A percentile compares a stretch with the other conserved stretches of the same genome.
Evolutionary conservation across 257 asterid species (phyloP).

Genomic region (Nicotiana sylvestris): DNA sequence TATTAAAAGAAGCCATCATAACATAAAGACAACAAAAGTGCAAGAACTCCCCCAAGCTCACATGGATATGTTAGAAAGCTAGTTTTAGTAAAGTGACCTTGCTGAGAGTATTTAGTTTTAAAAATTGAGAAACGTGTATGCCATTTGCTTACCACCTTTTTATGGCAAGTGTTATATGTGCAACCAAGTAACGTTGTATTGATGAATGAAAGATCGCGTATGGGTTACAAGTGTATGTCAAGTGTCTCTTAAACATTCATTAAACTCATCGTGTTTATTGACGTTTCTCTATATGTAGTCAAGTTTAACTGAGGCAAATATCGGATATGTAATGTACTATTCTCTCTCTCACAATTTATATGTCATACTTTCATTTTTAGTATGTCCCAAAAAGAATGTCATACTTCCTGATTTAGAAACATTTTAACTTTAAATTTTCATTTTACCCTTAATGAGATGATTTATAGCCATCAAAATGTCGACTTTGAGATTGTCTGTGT

Average conservation of each 20-base stretch:
- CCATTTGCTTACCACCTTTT: not conserved
- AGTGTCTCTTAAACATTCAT: not conserved
- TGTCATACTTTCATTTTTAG: no score
- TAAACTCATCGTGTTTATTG: not conserved
- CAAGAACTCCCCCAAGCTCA: not conserved
- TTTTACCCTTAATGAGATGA: no score
- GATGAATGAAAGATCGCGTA: not conserved
- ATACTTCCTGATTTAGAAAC: no score
- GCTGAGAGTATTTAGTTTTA: not conserved
- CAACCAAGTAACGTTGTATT: not conserved
- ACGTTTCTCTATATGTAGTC: not conserved
- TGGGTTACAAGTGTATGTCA: not conserved
- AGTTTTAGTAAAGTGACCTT: not conserved
- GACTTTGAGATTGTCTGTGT: not conserved
- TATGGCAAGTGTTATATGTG: not conserved
- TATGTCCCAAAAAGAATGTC: no score
- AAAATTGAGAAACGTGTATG: not conserved
- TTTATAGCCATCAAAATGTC: not conserved
- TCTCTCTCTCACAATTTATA: no score
- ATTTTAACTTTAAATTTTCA: no score
- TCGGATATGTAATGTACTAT: not conserved
- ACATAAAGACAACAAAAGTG: not conserved
- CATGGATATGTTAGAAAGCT: not conserved
- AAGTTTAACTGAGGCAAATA: not conserved
- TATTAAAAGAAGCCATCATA: not conserved